phyloP scores from a whole-genome alignment of 2,329 filamentous ascomycete genomes.

The Xylaria sp. region DNA sequence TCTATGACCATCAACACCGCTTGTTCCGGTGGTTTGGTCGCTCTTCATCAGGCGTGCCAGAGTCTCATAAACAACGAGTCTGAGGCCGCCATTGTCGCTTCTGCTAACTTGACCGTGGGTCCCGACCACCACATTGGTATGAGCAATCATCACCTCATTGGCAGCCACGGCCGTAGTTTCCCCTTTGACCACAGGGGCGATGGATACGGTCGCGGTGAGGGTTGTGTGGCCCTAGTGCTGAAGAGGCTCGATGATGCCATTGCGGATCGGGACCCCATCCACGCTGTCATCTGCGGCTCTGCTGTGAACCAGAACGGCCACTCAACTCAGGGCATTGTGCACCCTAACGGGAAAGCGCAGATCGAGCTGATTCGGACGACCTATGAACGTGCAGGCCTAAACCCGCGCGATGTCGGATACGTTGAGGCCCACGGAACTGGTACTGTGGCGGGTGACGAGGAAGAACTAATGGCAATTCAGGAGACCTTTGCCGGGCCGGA shows the following conservation, averaged over 20 bases:
- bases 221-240: constrained; percentile 29
- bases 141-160: constrained; percentile 22
- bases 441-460: constrained; percentile 16
- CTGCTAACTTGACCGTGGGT: constrained; percentile 25
- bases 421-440: constrained; percentile 31
- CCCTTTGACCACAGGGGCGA: constrained; percentile 38
- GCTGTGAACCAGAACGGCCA: constrained; percentile 38
- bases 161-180: constrained; percentile 27
- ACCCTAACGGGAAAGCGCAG: constrained; percentile 29
- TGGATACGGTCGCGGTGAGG: constrained; percentile 48
- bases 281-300: constrained; percentile 30
- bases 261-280: constrained; percentile 29
- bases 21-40: constrained; percentile 32
- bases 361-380: constrained; percentile 19
- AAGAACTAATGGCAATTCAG: constrained; percentile 14
- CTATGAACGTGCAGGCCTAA: constrained; percentile 19
- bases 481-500: constrained; percentile 9
- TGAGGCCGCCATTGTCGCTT: constrained; percentile 27
- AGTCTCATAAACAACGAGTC: constrained; percentile 30
- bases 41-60: constrained; percentile 32
- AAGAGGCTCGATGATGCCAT: constrained; percentile 37
- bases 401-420: constrained; percentile 19
- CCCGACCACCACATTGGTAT: constrained; percentile 25
- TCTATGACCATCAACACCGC: constrained; percentile 33
- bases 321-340: constrained; percentile 34